Percentiles rank a stretch among this genome's conserved stretches.
Evolutionary conservation across 129 eudicot genomes (phyloP).

Genomic region (Artemisia argyi): DNA sequence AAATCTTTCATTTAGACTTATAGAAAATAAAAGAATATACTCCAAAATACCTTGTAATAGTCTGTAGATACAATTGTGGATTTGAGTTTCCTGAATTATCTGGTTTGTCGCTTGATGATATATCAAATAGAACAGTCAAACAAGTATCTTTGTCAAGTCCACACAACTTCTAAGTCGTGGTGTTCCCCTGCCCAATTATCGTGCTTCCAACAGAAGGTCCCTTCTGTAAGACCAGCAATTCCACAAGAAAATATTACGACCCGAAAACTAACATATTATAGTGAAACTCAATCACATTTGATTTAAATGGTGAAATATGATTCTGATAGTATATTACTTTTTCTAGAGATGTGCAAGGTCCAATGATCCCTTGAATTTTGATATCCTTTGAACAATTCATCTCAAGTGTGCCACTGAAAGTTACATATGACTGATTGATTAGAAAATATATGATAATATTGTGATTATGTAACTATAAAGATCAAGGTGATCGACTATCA

Average conservation of each 20-base stretch:
- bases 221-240: slow-evolving; percentile 44
- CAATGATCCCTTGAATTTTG: slow-evolving; percentile 20
- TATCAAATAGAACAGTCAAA: slow-evolving; percentile 79
- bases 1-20: neutral
- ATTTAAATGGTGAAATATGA: neutral
- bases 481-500: neutral
- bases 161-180: slow-evolving; percentile 88
- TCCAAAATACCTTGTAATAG: slow-evolving; percentile 56
- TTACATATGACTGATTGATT: neutral
- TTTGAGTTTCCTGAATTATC: slow-evolving; percentile 64
- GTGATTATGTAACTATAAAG: too few species aligned
- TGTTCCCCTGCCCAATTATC: slow-evolving; percentile 77
- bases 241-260: neutral
- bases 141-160: slow-evolving; percentile 76
- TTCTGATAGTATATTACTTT: neutral
- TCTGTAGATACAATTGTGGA: slow-evolving; percentile 69
- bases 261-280: neutral
- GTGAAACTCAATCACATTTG: neutral
- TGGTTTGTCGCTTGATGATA: slow-evolving; percentile 67
- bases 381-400: slow-evolving; percentile 19
- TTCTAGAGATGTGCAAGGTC: slow-evolving; percentile 21
- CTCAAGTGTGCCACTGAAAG: slow-evolving; percentile 14
- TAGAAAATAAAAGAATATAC: neutral
- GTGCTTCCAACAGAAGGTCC: slow-evolving; percentile 82
- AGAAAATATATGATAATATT: neutral